Percentiles rank a stretch among this genome's conserved stretches.
Conservation (phyloP, 2,329 filamentous ascomycete species). For the Penicillium glabrum region DNA sequence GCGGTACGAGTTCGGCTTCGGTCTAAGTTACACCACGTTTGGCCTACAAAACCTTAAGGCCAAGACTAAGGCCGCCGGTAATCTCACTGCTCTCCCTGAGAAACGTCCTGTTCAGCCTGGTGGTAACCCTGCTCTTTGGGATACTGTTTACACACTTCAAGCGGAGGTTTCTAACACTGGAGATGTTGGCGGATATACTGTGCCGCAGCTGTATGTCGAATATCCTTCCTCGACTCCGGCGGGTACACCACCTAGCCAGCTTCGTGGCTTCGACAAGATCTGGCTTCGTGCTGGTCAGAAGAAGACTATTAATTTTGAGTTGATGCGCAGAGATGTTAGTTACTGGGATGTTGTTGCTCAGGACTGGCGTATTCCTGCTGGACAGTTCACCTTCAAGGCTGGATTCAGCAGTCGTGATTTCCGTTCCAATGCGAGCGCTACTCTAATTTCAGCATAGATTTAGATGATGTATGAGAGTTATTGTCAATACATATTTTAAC, state of each 20-base stretch:
- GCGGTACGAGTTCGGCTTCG: slow-evolving; percentile 58
- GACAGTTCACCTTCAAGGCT: slow-evolving; percentile 9
- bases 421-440: slow-evolving; percentile 2
- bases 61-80: neutral
- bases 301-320: slow-evolving; percentile 44
- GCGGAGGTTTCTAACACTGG: slow-evolving; percentile 56
- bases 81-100: slow-evolving; percentile 6
- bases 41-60: slow-evolving; percentile 13
- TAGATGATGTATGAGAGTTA: neutral
- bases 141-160: slow-evolving; percentile 49
- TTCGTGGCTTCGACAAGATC: slow-evolving; percentile 56
- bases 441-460: slow-evolving; percentile 4
- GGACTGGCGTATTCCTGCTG: slow-evolving; percentile 12
- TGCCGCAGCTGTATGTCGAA: slow-evolving; percentile 57
- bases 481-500: no score
- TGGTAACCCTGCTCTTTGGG: slow-evolving; percentile 58
- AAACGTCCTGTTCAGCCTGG: slow-evolving; percentile 38
- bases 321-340: slow-evolving; percentile 41
- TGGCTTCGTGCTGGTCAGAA: slow-evolving; percentile 44
- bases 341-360: slow-evolving; percentile 15
- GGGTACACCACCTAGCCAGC: slow-evolving; percentile 34
- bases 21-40: slow-evolving; percentile 42
- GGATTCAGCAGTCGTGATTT: slow-evolving; percentile 12
- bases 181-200: slow-evolving; percentile 45
- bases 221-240: slow-evolving; percentile 36